Evolutionary conservation across 768 basidiomycete genomes (phyloP), one percentile per base, ranked within the genome.

Genomic region (Boletus speciosus): DNA sequence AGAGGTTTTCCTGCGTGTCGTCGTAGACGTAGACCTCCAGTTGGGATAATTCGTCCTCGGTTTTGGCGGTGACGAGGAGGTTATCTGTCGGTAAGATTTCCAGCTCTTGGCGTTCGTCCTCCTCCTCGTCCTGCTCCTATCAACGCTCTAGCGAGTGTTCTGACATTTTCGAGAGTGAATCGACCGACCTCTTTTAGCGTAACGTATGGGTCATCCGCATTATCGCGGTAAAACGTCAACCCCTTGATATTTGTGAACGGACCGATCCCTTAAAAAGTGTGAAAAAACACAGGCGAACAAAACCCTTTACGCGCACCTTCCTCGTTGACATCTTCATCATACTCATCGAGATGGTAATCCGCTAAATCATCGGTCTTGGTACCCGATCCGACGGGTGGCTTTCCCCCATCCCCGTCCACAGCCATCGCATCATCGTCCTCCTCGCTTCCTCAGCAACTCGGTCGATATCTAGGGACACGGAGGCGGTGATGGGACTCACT

Each of bases 241-340:
- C 95, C 96, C 67, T 97, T 96, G 71, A 98, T 93, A 64, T 92
- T 95, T 70, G 88, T 93, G 73, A 99, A 99, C 16, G 90, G 89
- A 37, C 94, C 88, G 57, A 74, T 67, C 41, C 74, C 88, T 89
- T 54, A 8, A 2, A 37, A 31, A 6, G 21, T 0, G 49, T 40
- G 5, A 12, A 14, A 2, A 8, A 7, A 19, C 14, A 29, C 19
- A 2, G 31, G 6, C 23, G 2, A 9, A 5, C 3, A 29, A 32
- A 49, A 41, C 6, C 3, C 9, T 6, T 6, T 6, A 23, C 23
- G 39, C 57, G 47, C 47, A 66, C 77, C 71, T 56, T 69, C 66
- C 44, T 70, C 69, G 40, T 71, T 58, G 16, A 71, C 81, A 62
- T 96, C 93, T 47, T 95, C 78, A 62, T 98, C 96, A 64, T 98